Conservation (phyloP, 2,329 filamentous ascomycete species). For the Keithomyces neogunnii region DNA sequence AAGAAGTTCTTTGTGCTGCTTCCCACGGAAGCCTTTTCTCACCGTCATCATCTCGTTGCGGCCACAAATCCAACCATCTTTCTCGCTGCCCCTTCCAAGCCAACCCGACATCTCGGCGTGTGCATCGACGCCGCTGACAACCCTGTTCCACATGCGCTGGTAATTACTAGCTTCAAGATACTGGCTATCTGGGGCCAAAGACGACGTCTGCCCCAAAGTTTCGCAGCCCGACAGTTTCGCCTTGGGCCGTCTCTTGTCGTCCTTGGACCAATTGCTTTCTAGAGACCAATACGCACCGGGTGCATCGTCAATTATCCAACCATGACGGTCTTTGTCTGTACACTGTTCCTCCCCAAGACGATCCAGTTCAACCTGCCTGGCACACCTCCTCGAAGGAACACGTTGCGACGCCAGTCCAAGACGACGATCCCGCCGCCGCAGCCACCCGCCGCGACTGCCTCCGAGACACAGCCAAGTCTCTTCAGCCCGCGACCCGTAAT, state of each 20-base stretch:
- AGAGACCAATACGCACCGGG: background rate
- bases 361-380: conserved; percentile 71
- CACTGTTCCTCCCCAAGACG: conserved; percentile 77
- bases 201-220: background rate
- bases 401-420: conserved; percentile 19
- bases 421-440: conserved; percentile 17
- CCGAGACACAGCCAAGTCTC: conserved; percentile 40
- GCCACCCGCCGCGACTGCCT: conserved; percentile 15
- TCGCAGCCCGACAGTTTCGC: background rate
- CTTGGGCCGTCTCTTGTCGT: background rate
- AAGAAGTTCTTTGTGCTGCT: background rate
- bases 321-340: conserved; percentile 34
- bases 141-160: background rate
- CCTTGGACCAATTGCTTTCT: background rate
- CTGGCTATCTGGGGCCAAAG: background rate
- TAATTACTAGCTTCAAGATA: background rate
- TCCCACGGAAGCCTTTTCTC: background rate
- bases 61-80: background rate
- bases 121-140: background rate
- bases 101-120: background rate
- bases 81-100: background rate
- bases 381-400: conserved; percentile 32
- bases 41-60: background rate
- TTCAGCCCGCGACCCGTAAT: conserved; percentile 40
- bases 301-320: conserved; percentile 11